Base-by-base conservation (phyloP, 352 stramenopile species). In the Globisporangium emineosum region DNA sequence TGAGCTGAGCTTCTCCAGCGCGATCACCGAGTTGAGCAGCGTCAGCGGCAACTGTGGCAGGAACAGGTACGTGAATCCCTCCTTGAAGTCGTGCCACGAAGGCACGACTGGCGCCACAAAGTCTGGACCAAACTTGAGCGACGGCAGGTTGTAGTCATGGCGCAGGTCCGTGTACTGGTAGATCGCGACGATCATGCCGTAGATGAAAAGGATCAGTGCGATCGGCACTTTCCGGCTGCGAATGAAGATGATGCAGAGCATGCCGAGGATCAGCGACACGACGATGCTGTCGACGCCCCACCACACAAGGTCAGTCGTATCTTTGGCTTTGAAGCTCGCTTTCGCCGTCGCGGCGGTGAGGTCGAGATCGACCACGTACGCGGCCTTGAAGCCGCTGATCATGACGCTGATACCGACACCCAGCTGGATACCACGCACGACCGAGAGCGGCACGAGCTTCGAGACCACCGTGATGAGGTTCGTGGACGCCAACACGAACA, bases 11-110 rank as follows among this genome's bases (percentile, higher is more conserved):
- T 91, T 89, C 63, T 94, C 94, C 5, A 98, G 80, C 29, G 86
- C 91, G 13, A 98, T 82, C n/a, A 98, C 90, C 53, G 77, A 94
- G 75, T 98, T 98, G 49, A 98, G 73, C 25, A 95, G 83, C 25
- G 94, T 97, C 9, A 98, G 72, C 10, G 94, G 92, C 9, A 98
- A 56, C 67, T 98, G 94, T 12, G 94, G 90, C 43, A 98, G 64
- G 25, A 93, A 88, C 21, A 96, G 82, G 52, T 97, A 80, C 7
- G 96, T 64, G 60, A 98, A 96, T 5, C 84, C 92, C 40, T 71
- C 57, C 57, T 77, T 52, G 62, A 93, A 91, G 54, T 90, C 87
- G 45, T 70, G 51, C 30, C 62, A 64, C 8, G 79, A 80, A 1
- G 86, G 87, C 42, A 85, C 69, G 21, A 88, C 71, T 0, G 81